These are phyloP conservation scores for Malassezia slooffiae DNA, from an alignment of 1,284 basidiomycete genomes.

Conservation along the genomic window DNA sequence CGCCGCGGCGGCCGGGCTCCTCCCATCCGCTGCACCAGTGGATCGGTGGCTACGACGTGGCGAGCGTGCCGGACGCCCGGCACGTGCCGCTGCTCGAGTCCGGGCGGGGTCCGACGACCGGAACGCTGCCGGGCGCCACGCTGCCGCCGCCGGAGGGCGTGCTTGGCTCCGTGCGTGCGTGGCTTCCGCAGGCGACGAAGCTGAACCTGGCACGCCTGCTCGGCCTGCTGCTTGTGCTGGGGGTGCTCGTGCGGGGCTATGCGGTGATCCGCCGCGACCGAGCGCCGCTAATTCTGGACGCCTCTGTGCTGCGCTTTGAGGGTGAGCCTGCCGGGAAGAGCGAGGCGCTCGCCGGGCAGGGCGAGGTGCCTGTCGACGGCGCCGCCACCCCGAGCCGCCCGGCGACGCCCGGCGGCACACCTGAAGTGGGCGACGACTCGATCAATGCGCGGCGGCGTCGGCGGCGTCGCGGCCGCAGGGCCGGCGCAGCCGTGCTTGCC, in stretches of 20 bases:
- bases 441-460: conserved; percentile 3
- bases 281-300: conserved; percentile 1
- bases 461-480: conserved; percentile 40
- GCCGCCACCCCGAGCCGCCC: neutral
- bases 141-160: neutral
- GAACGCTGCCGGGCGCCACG: neutral
- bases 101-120: no score
- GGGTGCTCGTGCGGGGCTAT: conserved; percentile 8
- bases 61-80: neutral
- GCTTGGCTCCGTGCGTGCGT: neutral
- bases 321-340: neutral
- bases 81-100: neutral
- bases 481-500: conserved; percentile 30
- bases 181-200: neutral
- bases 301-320: conserved; percentile 1
- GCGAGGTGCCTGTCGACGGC: neutral
- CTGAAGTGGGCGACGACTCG: conserved; percentile 1
- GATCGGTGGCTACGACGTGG: conserved; percentile 12
- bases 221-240: neutral
- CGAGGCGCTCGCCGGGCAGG: neutral
- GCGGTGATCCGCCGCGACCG: neutral
- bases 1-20: neutral
- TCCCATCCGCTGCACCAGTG: neutral
- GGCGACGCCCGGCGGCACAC: neutral
- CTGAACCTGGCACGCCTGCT: neutral